phyloP scores from a whole-genome alignment of 805 yeast species.

The Sugiyamaella qingdaonensis region DNA sequence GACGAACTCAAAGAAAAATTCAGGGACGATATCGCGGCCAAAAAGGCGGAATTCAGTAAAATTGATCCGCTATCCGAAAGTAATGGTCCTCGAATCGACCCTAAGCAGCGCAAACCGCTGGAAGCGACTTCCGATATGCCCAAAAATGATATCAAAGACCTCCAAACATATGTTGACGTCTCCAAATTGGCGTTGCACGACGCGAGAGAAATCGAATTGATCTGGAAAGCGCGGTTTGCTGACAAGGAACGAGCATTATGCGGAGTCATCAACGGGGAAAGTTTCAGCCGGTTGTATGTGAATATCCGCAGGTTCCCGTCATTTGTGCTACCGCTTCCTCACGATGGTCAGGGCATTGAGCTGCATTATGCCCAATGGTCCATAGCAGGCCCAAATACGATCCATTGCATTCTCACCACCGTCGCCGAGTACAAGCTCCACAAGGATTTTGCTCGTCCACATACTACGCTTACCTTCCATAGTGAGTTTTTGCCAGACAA shows the following conservation, averaged over 20 bases:
- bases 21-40: slow-evolving; percentile 55
- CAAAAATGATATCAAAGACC: slow-evolving; percentile 51
- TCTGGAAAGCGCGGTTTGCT: slow-evolving; percentile 88
- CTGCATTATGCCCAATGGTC: slow-evolving; percentile 93
- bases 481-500: slow-evolving; percentile 61
- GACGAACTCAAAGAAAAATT: slow-evolving; percentile 59
- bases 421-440: slow-evolving; percentile 89
- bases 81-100: slow-evolving; percentile 10
- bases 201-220: slow-evolving; percentile 60
- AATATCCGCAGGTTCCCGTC: slow-evolving; percentile 72
- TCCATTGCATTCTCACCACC: slow-evolving; percentile 87
- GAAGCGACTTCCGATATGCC: slow-evolving; percentile 34
- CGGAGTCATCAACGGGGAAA: slow-evolving; percentile 56
- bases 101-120: slow-evolving; percentile 27
- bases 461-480: slow-evolving; percentile 85
- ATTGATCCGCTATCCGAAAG: slow-evolving; percentile 54
- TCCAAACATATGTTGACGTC: slow-evolving; percentile 65
- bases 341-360: slow-evolving; percentile 50
- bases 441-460: slow-evolving; percentile 90
- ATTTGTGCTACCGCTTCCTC: slow-evolving; percentile 87
- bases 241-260: slow-evolving; percentile 54
- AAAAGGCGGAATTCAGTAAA: slow-evolving; percentile 52
- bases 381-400: slow-evolving; percentile 75
- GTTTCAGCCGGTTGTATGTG: slow-evolving; percentile 58
- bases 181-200: slow-evolving; percentile 58